A percentile compares a stretch with the other conserved stretches of the same genome.
Evolutionary conservation across 2,329 filamentous ascomycete genomes (phyloP).

Genomic region (Sporothrix variecibatus): DNA sequence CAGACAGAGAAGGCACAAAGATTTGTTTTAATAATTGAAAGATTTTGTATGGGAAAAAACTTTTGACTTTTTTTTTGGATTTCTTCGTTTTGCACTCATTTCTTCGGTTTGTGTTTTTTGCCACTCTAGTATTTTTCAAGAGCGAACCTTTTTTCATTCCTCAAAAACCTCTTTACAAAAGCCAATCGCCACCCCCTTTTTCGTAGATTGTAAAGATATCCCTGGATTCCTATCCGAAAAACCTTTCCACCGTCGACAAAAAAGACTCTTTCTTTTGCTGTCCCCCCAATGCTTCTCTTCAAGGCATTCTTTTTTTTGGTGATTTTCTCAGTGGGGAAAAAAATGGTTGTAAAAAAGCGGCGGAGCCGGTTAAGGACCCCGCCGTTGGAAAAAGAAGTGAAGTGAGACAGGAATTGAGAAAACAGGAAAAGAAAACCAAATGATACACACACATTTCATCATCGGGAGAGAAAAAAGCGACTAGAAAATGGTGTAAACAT

Average conservation of each 20-base stretch:
- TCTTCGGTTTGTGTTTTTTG: not conserved
- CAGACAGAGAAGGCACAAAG: not conserved
- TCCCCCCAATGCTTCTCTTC: not conserved
- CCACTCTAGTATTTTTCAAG: not conserved
- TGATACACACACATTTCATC: conserved; percentile 1
- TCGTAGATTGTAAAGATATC: not conserved
- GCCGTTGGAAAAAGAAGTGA: not conserved
- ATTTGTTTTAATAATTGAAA: not conserved
- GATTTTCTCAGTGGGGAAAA: not conserved
- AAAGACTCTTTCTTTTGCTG: not conserved
- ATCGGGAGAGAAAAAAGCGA: not conserved
- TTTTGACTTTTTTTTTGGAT: conserved; percentile 1
- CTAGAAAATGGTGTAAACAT: conserved; percentile 2
- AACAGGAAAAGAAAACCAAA: not conserved
- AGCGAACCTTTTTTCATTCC: not conserved
- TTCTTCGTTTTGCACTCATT: not conserved
- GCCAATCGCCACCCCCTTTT: not conserved
- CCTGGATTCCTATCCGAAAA: conserved; percentile 4
- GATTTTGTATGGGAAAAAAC: conserved; percentile 4
- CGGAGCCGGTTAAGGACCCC: not conserved
- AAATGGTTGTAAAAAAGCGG: not conserved
- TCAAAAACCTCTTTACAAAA: conserved; percentile 7
- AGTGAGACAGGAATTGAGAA: not conserved
- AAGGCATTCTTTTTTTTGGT: not conserved
- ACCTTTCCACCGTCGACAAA: not conserved